These are phyloP conservation scores for Alternaria burnsii DNA, from an alignment of 2,329 filamentous ascomycete species.

Conservation along the genomic window DNA sequence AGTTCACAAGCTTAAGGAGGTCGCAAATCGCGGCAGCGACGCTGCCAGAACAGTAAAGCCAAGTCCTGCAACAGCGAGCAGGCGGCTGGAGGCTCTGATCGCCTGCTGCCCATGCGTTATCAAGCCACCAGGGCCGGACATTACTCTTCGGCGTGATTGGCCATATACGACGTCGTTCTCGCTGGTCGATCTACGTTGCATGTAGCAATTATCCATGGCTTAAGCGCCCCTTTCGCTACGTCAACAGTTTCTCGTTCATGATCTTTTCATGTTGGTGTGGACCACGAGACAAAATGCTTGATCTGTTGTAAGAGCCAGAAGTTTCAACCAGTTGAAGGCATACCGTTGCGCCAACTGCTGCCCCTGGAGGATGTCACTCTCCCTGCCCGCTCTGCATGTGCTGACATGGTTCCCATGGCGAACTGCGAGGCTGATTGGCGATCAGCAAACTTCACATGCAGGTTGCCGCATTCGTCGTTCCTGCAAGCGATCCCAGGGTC, in stretches of 20 bases:
- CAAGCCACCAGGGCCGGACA: constrained; percentile 28
- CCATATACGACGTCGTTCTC: constrained; percentile 14
- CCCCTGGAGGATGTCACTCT: background rate
- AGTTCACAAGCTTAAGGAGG: background rate
- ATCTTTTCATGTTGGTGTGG: constrained; percentile 2
- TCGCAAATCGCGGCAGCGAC: constrained; percentile 8
- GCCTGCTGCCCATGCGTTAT: constrained; percentile 34
- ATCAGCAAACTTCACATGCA: constrained; percentile 20
- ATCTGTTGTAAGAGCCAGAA: constrained; percentile 1
- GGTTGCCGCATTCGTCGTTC: constrained; percentile 15
- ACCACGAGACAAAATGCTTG: constrained; percentile 5
- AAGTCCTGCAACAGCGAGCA: constrained; percentile 21
- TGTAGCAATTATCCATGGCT: constrained; percentile 11
- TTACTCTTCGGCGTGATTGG: constrained; percentile 27
- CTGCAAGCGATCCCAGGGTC: constrained; percentile 10
- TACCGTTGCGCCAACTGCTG: constrained; percentile 3
- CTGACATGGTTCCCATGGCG: constrained; percentile 21
- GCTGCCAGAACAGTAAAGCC: constrained; percentile 5
- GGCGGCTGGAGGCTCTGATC: constrained; percentile 30
- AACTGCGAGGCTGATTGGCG: constrained; percentile 14
- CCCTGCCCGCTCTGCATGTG: constrained; percentile 16
- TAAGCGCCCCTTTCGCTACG: constrained; percentile 26
- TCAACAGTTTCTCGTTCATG: constrained; percentile 14
- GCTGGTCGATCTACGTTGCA: constrained; percentile 23
- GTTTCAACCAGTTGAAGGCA: constrained; percentile 23